Conservation (phyloP, 1,284 basidiomycete genomes). For the Trichosporon inkin region DNA sequence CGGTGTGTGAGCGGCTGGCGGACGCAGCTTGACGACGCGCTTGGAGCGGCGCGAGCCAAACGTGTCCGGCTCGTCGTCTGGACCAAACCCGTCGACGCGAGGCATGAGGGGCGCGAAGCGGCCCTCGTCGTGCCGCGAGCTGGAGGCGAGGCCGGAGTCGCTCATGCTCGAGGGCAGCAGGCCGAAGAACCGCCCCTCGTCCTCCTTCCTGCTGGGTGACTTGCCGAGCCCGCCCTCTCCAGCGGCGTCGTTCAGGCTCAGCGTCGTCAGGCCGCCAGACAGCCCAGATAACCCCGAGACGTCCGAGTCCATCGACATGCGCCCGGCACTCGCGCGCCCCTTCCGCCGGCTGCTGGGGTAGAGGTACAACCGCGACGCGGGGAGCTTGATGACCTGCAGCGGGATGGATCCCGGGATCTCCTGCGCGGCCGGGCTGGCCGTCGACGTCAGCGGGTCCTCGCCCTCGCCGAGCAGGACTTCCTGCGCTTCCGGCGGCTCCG, state of each 20-base stretch:
- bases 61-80: conserved; percentile 1
- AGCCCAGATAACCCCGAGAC: not conserved
- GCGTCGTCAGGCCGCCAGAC: not conserved
- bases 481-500: not conserved
- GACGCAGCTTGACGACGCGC: conserved; percentile 16
- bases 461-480: conserved; percentile 2
- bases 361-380: conserved; percentile 46
- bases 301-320: not conserved
- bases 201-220: conserved; percentile 19
- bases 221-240: not conserved
- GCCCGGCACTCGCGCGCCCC: not conserved
- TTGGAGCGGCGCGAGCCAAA: not conserved
- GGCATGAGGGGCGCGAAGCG: conserved; percentile 13
- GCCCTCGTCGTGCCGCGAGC: not conserved
- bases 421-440: not conserved
- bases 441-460: conserved; percentile 4
- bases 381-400: conserved; percentile 44
- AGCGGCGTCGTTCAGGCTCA: not conserved
- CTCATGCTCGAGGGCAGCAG: not conserved
- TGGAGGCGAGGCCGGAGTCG: not conserved
- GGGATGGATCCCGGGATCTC: conserved; percentile 9
- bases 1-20: conserved; percentile 13
- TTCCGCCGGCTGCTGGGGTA: conserved; percentile 32
- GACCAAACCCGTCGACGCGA: not conserved
- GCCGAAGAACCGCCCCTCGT: conserved; percentile 20